phyloP scores from a whole-genome alignment of 1,284 basidiomycete species.

The Leccinum cinnamomeum region DNA sequence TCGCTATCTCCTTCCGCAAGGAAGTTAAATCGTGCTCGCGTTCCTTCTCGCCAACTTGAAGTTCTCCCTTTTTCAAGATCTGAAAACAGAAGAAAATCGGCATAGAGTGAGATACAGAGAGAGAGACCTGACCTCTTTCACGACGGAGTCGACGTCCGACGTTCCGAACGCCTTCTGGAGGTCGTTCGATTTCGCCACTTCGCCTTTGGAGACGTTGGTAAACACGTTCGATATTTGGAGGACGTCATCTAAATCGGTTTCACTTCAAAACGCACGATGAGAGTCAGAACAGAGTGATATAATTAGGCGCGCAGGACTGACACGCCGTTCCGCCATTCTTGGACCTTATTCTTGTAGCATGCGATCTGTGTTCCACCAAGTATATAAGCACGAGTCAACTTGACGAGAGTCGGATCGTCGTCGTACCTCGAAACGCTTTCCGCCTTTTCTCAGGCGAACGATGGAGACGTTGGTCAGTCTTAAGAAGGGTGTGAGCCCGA shows the following conservation, averaged over 20 bases:
- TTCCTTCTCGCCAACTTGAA: slow-evolving; percentile 98
- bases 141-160: slow-evolving; percentile 68
- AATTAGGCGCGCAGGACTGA: slow-evolving; percentile 39
- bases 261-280: slow-evolving; percentile 45
- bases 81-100: slow-evolving; percentile 32
- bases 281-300: background rate
- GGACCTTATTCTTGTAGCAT: slow-evolving; percentile 99
- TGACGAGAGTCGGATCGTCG: background rate
- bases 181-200: slow-evolving; percentile 87
- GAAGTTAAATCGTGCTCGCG: slow-evolving; percentile 86
- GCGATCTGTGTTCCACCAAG: slow-evolving; percentile 66
- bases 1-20: slow-evolving; percentile 90
- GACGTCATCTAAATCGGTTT: slow-evolving; percentile 94
- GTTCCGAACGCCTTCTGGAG: slow-evolving; percentile 91
- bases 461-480: slow-evolving; percentile 96
- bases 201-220: slow-evolving; percentile 95
- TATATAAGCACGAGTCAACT: background rate
- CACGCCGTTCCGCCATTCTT: slow-evolving; percentile 94
- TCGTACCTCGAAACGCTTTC: slow-evolving; percentile 93
- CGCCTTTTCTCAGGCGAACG: slow-evolving; percentile 93
- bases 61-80: slow-evolving; percentile 95
- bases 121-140: slow-evolving; percentile 69
- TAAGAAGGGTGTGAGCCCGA: slow-evolving; percentile 8
- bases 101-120: background rate
- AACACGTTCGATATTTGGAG: slow-evolving; percentile 97